Base-by-base conservation (phyloP, 2,329 filamentous ascomycete genomes). In the Aspergillus persii region DNA sequence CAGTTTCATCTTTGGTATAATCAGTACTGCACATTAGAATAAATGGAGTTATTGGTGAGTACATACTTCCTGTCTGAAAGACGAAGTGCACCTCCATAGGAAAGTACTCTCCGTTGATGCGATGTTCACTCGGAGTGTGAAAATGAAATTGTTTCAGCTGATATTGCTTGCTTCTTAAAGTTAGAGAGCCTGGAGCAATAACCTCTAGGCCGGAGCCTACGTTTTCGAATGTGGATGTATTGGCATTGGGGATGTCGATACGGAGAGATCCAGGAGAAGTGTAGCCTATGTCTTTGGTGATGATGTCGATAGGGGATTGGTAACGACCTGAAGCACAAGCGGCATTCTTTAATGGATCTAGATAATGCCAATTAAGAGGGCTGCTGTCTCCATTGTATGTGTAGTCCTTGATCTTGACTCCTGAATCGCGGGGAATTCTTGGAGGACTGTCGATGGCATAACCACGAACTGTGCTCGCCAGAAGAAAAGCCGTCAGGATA, bases 31-130 rank as follows among this genome's bases (percentile, higher is more conserved):
- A 12, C 4, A 15, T 11, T 2, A 26, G 30, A 4, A 1, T 8
- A 3, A 3, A 36, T 36, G 11, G 9, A 12, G 36, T 30, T 26
- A 8, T 18, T 44, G 18, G 36, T 44, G 15, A 52, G 29, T 29
- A 71, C 71, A 48, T 72, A 79, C 77, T 65, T 11, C 76, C 74
- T 12, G 76, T 76, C 67, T 82, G 76, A 69, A 84, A 85, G 46
- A 87, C 85, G 78, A 87, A 84, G 74, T 88, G 85, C 73, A 81
- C 79, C 71, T 84, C 82, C 77, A 84, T 75, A 71, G 66, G 79
- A 64, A 74, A 80, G 67, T 77, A 77, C 62, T 81, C 79, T n/a
- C 76, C 74, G 56, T 74, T 69, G 57, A 86, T 74, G 50, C 80
- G 77, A 65, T 87, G 85, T 75, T 87, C 85, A 48, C 82, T 83